Conservation (phyloP, 495 filamentous ascomycete species). For the Podospora comata region DNA sequence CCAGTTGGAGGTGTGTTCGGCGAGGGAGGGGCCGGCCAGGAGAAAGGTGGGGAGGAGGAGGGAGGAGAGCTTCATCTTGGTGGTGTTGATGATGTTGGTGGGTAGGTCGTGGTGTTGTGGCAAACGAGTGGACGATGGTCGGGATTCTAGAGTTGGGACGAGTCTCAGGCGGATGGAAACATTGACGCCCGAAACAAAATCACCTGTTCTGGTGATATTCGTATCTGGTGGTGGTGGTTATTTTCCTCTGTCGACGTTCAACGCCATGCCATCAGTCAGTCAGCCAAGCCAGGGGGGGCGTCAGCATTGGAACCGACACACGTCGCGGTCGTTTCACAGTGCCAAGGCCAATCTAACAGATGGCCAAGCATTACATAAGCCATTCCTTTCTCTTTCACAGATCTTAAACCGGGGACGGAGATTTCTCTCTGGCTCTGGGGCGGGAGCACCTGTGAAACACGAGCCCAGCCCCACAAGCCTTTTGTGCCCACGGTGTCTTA, state of each 20-base stretch:
- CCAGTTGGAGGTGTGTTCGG: conserved; percentile 97
- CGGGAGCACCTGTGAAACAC: background rate
- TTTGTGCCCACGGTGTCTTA: background rate
- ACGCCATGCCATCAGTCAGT: conserved; percentile 4
- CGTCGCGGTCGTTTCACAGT: background rate
- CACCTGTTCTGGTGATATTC: background rate
- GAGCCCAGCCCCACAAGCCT: background rate
- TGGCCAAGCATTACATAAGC: conserved; percentile 4
- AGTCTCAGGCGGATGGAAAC: background rate
- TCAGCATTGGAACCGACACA: background rate
- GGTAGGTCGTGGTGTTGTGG: background rate
- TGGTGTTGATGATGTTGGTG: background rate
- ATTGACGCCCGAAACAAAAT: background rate
- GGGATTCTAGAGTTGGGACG: background rate
- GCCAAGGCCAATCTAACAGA: conserved; percentile 6
- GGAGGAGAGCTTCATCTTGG: conserved; percentile 23
- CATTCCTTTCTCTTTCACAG: background rate
- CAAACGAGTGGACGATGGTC: background rate
- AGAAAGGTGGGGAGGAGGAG: conserved; percentile 42
- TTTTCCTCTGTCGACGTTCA: background rate
- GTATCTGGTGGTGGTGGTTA: background rate
- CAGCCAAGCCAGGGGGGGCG: background rate
- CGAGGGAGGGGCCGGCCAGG: conserved; percentile 44
- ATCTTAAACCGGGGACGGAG: conserved; percentile 9
- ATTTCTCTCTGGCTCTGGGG: background rate